Base-by-base conservation (phyloP, 441 rosid species). In the Brassica balearica region DNA sequence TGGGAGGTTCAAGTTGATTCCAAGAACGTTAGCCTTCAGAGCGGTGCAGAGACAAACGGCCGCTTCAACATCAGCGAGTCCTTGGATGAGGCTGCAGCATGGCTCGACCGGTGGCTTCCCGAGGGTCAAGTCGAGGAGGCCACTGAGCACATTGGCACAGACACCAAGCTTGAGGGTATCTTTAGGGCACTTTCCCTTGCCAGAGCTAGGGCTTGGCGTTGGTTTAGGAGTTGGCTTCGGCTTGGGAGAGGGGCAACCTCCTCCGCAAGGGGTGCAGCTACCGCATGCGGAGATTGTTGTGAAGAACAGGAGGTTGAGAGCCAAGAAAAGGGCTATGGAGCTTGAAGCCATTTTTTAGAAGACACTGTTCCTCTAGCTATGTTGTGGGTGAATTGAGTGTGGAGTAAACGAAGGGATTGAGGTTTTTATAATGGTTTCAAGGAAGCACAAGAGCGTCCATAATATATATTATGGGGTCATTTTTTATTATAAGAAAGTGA, bases 91-190 rank as follows among this genome's bases (percentile, higher is more conserved):
- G 75, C 74, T 67, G 78, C 94, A 89, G 82, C 94, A 88, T 8
- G 90, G 83, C 43, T 76, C 80, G 25, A 74, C 85, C 23, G 89
- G 82, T 5, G 94, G 89, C 9, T 74, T 43, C 1, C 94, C 96
- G 2, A 90, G 80, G 15, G 82, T 85, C 70, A 87, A 41, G 64
- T 84, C 65, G 15, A 92, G 75, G 60, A 88, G 67, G 67, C 72
- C 86, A 1, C 79, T 79, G 76, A 90, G 80, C 19, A 91, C 60
- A 58, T 90, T 61, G 8, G 87, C 92, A 69, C 96, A 90, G 3
- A 80, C 88, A n/a, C 88, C 89, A 11, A 93, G 78, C 82, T 90
- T 93, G 3, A 90, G 84, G 58, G 92, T 77, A 68, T 93, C 95
- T 74, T 29, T 78, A 41, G 92, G 95, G 88, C 96, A 93, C 27